Evolutionary conservation across 768 basidiomycete species (phyloP).

Genomic region (Chlorophyllum brunneum): DNA sequence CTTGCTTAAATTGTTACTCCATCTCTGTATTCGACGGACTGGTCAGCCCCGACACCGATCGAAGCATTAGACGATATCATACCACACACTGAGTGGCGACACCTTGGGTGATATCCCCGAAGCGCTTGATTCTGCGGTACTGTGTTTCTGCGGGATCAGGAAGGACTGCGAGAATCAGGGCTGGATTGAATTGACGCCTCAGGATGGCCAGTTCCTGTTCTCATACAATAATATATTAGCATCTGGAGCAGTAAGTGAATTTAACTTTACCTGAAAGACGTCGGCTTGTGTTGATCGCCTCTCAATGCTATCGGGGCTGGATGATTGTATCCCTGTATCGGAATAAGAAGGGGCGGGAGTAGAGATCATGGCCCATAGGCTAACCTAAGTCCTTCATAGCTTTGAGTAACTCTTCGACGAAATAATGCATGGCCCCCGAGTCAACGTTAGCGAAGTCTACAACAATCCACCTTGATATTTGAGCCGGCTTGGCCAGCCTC

Average conservation of each 20-base stretch:
- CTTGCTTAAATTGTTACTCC: slow-evolving; percentile 7
- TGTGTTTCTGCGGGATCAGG: slow-evolving; percentile 25
- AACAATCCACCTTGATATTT: slow-evolving; percentile 18
- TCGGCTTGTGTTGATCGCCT: not conserved
- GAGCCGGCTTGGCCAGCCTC: slow-evolving; percentile 17
- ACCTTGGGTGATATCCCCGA: slow-evolving; percentile 42
- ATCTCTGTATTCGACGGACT: not conserved
- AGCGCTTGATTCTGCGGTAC: slow-evolving; percentile 28
- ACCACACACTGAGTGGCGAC: slow-evolving; percentile 66
- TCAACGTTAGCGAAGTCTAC: slow-evolving; percentile 24
- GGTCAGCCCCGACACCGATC: not conserved
- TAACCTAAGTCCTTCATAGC: slow-evolving; percentile 24
- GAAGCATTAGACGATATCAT: slow-evolving; percentile 18
- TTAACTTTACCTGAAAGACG: slow-evolving; percentile 1
- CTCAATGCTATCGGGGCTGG: not conserved
- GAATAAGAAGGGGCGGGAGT: not conserved
- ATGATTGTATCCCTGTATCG: not conserved
- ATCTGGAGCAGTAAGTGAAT: not conserved
- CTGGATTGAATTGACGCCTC: slow-evolving; percentile 9
- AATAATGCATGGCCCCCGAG: slow-evolving; percentile 12
- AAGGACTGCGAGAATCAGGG: slow-evolving; percentile 26
- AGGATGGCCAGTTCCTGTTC: slow-evolving; percentile 13
- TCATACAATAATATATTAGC: too few relatives aligned
- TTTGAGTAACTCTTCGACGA: slow-evolving; percentile 19
- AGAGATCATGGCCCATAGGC: not conserved